Percentiles rank a stretch among this genome's conserved stretches.
These are phyloP conservation scores for Lactarius sanguifluus DNA, from an alignment of 768 basidiomycete genomes.

Conservation along the genomic window DNA sequence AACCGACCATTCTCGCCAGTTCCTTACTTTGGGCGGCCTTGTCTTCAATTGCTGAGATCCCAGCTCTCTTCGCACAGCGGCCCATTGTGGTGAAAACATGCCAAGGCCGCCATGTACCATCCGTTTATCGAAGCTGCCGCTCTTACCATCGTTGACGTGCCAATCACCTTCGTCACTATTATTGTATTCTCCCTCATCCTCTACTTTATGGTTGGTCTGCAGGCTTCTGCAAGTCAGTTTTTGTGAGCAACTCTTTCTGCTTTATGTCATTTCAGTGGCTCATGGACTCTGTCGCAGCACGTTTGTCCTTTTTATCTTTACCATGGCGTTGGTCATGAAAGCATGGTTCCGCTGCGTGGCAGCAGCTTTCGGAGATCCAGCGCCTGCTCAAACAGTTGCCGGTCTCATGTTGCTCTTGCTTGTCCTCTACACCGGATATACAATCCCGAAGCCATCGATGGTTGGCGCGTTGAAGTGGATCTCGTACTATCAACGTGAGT, in stretches of 20 bases:
- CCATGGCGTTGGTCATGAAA: slow-evolving; percentile 65
- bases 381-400: slow-evolving; percentile 61
- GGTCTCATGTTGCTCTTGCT: slow-evolving; percentile 52
- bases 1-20: slow-evolving; percentile 35
- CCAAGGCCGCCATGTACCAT: slow-evolving; percentile 61
- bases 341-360: slow-evolving; percentile 72
- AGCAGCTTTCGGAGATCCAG: slow-evolving; percentile 56
- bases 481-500: slow-evolving; percentile 57
- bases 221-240: slow-evolving; percentile 56
- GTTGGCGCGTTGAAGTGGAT: slow-evolving; percentile 71
- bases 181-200: slow-evolving; percentile 49
- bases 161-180: slow-evolving; percentile 51
- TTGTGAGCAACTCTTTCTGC: slow-evolving; percentile 47
- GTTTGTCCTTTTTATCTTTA: slow-evolving; percentile 57
- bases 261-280: not conserved
- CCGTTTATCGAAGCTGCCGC: slow-evolving; percentile 56
- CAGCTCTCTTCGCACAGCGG: slow-evolving; percentile 54
- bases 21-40: slow-evolving; percentile 59
- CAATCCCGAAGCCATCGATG: slow-evolving; percentile 60
- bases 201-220: slow-evolving; percentile 63
- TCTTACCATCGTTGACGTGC: slow-evolving; percentile 60
- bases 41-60: slow-evolving; percentile 63
- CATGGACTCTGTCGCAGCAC: slow-evolving; percentile 41
- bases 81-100: slow-evolving; percentile 59
- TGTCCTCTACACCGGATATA: slow-evolving; percentile 59